Evolutionary conservation across 306 rosid genomes (phyloP).

Genomic region (Gillenia trifoliata): DNA sequence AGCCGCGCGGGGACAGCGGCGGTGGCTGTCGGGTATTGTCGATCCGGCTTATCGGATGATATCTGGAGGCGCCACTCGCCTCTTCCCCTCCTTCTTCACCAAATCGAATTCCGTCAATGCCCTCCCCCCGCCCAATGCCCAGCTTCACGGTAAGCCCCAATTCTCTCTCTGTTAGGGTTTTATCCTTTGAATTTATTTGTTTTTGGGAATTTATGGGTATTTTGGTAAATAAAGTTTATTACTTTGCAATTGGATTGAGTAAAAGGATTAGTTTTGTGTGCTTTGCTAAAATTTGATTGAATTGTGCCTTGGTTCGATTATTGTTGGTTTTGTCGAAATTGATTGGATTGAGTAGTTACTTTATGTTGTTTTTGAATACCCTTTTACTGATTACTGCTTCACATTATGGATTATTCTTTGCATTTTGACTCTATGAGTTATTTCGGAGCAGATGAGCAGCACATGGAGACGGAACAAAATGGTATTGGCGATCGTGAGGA

Average conservation of each 20-base stretch:
- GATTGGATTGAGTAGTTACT: background rate
- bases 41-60: slow-evolving; percentile 77
- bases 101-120: slow-evolving; percentile 18
- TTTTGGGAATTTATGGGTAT: background rate
- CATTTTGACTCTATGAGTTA: background rate
- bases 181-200: background rate
- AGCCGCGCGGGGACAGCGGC: slow-evolving; percentile 23
- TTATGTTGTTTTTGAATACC: background rate
- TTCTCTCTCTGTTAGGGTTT: slow-evolving; percentile 22
- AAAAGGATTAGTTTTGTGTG: background rate
- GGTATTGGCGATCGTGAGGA: slow-evolving; percentile 13
- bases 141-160: slow-evolving; percentile 31
- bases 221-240: background rate
- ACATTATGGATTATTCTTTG: background rate
- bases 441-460: slow-evolving; percentile 23
- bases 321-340: background rate
- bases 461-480: slow-evolving; percentile 10
- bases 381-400: background rate
- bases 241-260: background rate
- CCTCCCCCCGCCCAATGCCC: slow-evolving; percentile 16
- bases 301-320: background rate
- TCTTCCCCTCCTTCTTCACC: slow-evolving; percentile 54
- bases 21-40: slow-evolving; percentile 69
- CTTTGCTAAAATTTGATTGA: background rate
- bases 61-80: slow-evolving; percentile 51